phyloP scores from a whole-genome alignment of 371 early-diverging fungal species.

The Mortierella sp. region DNA sequence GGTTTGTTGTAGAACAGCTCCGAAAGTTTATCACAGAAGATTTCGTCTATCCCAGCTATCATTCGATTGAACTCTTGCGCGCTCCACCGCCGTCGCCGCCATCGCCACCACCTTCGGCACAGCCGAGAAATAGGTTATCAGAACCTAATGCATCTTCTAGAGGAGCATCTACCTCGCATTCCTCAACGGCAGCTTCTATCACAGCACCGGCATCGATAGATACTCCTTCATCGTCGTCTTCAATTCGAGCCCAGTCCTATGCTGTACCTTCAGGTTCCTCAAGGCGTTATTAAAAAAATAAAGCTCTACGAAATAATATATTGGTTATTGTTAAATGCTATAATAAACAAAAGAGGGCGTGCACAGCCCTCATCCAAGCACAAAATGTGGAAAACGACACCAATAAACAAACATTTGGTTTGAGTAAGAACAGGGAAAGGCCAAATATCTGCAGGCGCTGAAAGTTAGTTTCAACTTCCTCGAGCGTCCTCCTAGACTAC shows the following conservation, averaged over 20 bases:
- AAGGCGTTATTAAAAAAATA: slow-evolving; percentile 7
- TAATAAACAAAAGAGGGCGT: neutral
- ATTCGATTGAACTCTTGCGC: slow-evolving; percentile 65
- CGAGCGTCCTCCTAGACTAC: too few relatives aligned
- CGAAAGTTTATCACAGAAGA: slow-evolving; percentile 90
- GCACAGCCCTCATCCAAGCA: neutral
- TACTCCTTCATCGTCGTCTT: slow-evolving; percentile 7
- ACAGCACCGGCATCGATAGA: slow-evolving; percentile 8
- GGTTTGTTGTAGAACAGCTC: slow-evolving; percentile 91
- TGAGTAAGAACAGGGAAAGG: too few relatives aligned
- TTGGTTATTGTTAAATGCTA: neutral
- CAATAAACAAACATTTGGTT: too few relatives aligned
- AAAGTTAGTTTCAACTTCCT: too few relatives aligned
- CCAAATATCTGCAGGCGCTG: too few relatives aligned
- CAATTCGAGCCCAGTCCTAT: slow-evolving; percentile 17
- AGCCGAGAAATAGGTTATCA: neutral
- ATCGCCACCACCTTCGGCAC: neutral
- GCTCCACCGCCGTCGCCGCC: slow-evolving; percentile 11
- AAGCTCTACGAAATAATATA: neutral
- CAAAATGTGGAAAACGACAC: neutral
- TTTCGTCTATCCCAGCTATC: slow-evolving; percentile 91
- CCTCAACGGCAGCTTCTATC: slow-evolving; percentile 14
- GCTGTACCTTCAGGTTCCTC: slow-evolving; percentile 1
- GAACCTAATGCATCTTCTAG: neutral
- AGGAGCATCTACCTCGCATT: neutral